These are phyloP conservation scores for Echites panduratus DNA, from an alignment of 257 asterid genomes.

Conservation along the genomic window DNA sequence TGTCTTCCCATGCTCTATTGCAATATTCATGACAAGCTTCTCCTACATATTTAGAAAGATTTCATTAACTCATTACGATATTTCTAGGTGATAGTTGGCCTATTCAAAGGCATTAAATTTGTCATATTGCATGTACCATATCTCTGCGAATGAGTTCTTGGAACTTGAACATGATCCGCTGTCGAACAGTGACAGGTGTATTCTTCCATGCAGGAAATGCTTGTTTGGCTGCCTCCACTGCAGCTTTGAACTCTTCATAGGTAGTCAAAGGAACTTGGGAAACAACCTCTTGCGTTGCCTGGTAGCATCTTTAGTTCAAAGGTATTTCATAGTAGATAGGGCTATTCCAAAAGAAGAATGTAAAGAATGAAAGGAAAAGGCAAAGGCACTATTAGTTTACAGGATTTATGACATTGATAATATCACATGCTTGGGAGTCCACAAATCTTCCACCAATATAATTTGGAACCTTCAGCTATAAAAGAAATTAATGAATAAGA, in stretches of 20 bases:
- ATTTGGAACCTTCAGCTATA: conserved; percentile 28
- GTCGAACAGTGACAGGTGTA: conserved; percentile 35
- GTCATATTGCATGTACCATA: conserved; percentile 25
- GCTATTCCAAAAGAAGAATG: background rate
- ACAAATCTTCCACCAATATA: conserved; percentile 35
- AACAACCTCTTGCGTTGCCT: conserved; percentile 47
- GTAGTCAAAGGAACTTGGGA: conserved; percentile 43
- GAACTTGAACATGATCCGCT: conserved; percentile 40
- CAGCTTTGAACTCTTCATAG: conserved; percentile 37
- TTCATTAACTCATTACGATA: conserved; percentile 13
- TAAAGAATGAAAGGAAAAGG: background rate
- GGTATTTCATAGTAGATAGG: background rate
- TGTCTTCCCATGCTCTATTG: conserved; percentile 38
- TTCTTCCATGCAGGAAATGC: conserved; percentile 39
- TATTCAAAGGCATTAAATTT: background rate
- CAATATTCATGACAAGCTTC: conserved; percentile 34
- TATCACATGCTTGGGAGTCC: conserved; percentile 29
- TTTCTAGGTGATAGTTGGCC: background rate
- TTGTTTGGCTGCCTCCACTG: conserved; percentile 38
- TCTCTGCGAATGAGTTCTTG: conserved; percentile 42
- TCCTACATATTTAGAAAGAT: conserved; percentile 22
- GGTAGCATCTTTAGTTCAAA: conserved; percentile 7
- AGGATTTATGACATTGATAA: conserved; percentile 37
- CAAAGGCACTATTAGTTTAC: conserved; percentile 21
- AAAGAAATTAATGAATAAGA: background rate